Evolutionary conservation across 345 rosid genomes (phyloP).

Genomic region (Ceriops zippeliana): DNA sequence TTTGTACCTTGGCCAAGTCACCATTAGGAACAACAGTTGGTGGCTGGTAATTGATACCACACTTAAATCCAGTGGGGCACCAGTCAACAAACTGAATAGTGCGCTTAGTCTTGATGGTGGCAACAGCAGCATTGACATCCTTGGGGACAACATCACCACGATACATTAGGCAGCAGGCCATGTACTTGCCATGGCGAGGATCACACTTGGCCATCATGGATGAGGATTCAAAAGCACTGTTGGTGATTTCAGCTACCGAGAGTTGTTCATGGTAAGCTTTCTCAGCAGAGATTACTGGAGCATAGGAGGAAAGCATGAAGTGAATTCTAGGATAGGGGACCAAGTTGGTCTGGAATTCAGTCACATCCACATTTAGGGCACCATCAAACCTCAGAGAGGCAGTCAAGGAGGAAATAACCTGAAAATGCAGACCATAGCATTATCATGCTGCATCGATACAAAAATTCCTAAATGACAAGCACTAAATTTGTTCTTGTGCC

Average conservation of each 20-base stretch:
- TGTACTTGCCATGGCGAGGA: conserved; percentile 9
- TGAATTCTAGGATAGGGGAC: conserved; percentile 1
- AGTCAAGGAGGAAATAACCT: conserved; percentile 2
- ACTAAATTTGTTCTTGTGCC: too few relatives aligned
- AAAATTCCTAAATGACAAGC: too few relatives aligned
- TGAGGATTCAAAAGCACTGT: background rate
- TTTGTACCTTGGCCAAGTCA: conserved; percentile 6
- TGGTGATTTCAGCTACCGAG: conserved; percentile 5
- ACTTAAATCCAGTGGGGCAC: conserved; percentile 7
- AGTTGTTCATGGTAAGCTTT: conserved; percentile 6
- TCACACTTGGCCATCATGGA: conserved; percentile 9
- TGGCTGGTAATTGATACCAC: conserved; percentile 10
- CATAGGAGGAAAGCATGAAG: conserved; percentile 9
- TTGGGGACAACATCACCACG: conserved; percentile 11
- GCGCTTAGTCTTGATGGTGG: conserved; percentile 3
- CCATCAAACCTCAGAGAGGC: conserved; percentile 5
- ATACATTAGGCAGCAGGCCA: conserved; percentile 6
- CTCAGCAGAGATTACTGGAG: background rate
- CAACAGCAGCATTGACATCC: conserved; percentile 2
- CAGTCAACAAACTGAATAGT: conserved; percentile 9
- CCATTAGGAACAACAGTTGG: conserved; percentile 8
- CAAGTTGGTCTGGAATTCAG: conserved; percentile 4
- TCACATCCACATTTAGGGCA: conserved; percentile 1
- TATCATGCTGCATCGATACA: too few relatives aligned
- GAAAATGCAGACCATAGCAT: background rate